Percentiles rank a stretch among this genome's conserved stretches.
Conservation (phyloP, 352 stramenopile species). For the Phytopythium mirpurense region DNA sequence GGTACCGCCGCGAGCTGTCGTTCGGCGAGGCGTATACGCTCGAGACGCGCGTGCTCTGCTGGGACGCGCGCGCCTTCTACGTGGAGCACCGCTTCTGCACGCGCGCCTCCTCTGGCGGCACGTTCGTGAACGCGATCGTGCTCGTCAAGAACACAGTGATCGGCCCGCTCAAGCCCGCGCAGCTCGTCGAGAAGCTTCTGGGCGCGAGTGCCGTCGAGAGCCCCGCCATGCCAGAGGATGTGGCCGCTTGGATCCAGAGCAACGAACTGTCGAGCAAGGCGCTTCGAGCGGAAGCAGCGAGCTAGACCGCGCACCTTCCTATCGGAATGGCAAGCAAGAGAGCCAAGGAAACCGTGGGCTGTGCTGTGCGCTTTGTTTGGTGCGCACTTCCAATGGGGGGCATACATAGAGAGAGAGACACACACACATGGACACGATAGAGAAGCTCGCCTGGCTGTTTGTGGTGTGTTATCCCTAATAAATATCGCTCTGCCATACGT, state of each 20-base stretch:
- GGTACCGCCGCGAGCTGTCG: slow-evolving; percentile 75
- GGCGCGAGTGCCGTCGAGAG: slow-evolving; percentile 15
- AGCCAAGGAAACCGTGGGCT: too few relatives aligned
- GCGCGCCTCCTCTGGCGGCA: slow-evolving; percentile 10
- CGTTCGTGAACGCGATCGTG: slow-evolving; percentile 84
- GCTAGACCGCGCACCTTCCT: slow-evolving; percentile 2
- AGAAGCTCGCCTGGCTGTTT: background rate
- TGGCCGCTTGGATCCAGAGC: slow-evolving; percentile 66
- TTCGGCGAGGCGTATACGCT: slow-evolving; percentile 65
- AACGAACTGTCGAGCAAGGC: slow-evolving; percentile 72
- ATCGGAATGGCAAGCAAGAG: background rate
- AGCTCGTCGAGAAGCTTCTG: slow-evolving; percentile 62
- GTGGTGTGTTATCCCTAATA: slow-evolving; percentile 16
- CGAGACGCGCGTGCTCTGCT: slow-evolving; percentile 70
- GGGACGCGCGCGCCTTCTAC: slow-evolving; percentile 82
- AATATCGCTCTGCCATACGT: slow-evolving; percentile 28
- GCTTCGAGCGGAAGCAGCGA: slow-evolving; percentile 35
- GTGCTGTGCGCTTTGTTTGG: too few relatives aligned
- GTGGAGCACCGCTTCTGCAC: slow-evolving; percentile 84
- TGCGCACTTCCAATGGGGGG: too few relatives aligned
- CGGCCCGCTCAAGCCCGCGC: slow-evolving; percentile 42
- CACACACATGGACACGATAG: too few relatives aligned
- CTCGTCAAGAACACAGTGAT: slow-evolving; percentile 87
- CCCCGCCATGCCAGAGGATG: slow-evolving; percentile 41
- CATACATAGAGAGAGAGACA: too few relatives aligned